A percentile compares a stretch with the other conserved stretches of the same genome.
phyloP scores from a whole-genome alignment of 2,329 filamentous ascomycete genomes.

The Clonostachys rosea region DNA sequence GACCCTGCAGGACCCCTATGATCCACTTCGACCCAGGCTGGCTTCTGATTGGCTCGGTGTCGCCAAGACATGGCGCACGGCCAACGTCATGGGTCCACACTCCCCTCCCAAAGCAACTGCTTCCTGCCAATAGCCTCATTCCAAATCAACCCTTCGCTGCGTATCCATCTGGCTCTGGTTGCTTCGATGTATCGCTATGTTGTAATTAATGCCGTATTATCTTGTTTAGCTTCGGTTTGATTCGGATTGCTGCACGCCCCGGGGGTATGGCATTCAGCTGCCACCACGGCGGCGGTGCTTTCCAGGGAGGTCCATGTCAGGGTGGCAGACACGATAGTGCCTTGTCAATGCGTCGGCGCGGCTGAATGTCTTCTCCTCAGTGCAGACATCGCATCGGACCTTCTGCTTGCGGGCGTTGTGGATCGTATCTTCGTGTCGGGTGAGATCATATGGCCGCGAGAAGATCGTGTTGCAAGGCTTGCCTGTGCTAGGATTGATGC shows the following conservation, averaged over 20 bases:
- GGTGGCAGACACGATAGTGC: conserved; percentile 92
- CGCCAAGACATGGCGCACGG: neutral
- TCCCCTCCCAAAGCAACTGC: no score
- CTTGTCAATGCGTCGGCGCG: conserved; percentile 90
- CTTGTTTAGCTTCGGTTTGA: no score
- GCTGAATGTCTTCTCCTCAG: conserved; percentile 95
- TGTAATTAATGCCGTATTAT: no score
- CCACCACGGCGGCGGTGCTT: conserved; percentile 36
- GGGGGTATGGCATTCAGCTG: no score
- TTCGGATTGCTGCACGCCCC: no score
- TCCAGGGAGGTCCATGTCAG: conserved; percentile 78
- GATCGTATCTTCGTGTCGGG: conserved; percentile 94
- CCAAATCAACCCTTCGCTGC: no score
- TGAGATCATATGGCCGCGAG: conserved; percentile 93
- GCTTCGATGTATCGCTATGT: no score
- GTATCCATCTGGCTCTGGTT: no score
- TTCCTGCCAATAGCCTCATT: no score
- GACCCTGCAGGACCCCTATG: conserved; percentile 24
- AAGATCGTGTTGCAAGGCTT: conserved; percentile 95
- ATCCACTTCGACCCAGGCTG: conserved; percentile 7
- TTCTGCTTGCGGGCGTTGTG: conserved; percentile 94
- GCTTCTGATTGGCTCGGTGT: conserved; percentile 2
- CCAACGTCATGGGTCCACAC: conserved; percentile 1
- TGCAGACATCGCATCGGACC: conserved; percentile 87
- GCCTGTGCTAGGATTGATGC: conserved; percentile 90